Evolutionary conservation across 1,284 basidiomycete species (phyloP).

Genomic region (Ganoderma lucidum): DNA sequence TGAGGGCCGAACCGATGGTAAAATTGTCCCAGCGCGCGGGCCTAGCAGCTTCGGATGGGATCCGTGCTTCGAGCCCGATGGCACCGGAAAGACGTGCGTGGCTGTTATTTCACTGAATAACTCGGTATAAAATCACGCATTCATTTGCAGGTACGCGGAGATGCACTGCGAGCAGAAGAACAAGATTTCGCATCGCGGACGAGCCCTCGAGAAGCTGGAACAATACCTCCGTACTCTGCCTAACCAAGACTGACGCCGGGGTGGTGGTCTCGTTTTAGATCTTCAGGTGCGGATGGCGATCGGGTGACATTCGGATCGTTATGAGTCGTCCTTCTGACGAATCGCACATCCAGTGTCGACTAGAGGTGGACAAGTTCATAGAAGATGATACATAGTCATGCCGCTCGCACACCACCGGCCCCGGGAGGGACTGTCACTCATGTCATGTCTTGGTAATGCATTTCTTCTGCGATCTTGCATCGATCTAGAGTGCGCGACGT

Average conservation of each 20-base stretch:
- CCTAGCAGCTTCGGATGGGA: slow-evolving; percentile 89
- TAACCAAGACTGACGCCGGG: background rate
- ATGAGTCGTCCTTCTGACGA: background rate
- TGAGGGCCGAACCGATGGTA: slow-evolving; percentile 90
- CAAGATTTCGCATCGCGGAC: slow-evolving; percentile 88
- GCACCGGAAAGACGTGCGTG: slow-evolving; percentile 80
- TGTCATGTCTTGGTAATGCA: background rate
- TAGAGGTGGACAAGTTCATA: background rate
- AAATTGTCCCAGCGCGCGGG: slow-evolving; percentile 88
- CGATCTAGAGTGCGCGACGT: background rate
- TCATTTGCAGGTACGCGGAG: slow-evolving; percentile 85
- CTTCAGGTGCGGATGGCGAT: background rate
- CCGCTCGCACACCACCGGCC: background rate
- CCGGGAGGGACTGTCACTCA: background rate
- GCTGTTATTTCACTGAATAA: background rate
- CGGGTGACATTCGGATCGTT: background rate
- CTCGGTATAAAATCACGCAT: background rate
- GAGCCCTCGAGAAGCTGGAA: slow-evolving; percentile 85
- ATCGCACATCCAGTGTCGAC: background rate
- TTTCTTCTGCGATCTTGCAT: background rate
- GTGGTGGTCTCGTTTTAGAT: background rate
- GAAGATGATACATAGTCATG: background rate
- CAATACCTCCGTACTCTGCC: slow-evolving; percentile 59
- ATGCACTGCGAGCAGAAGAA: slow-evolving; percentile 91
- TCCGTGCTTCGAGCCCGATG: slow-evolving; percentile 85